A percentile compares a stretch with the other conserved stretches of the same genome.
These are phyloP conservation scores for Phytophthora cactorum DNA, from an alignment of 352 stramenopile genomes.

Conservation along the genomic window DNA sequence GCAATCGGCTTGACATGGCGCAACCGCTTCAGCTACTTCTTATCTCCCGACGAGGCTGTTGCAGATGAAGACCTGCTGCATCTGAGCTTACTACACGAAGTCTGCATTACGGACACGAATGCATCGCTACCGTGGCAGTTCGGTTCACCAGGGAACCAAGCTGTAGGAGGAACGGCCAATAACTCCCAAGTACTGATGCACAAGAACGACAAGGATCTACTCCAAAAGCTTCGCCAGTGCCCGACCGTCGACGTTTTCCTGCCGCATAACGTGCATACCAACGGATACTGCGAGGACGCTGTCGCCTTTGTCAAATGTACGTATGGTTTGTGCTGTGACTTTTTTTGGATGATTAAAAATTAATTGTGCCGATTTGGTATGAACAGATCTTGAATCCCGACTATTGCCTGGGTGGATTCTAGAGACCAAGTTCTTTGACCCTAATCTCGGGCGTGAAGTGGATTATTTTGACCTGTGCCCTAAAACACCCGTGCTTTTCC, in stretches of 20 bases:
- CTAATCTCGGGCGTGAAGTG: constrained; percentile 25
- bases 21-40: constrained; percentile 15
- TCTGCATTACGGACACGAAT: constrained; percentile 32
- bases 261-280: constrained; percentile 29
- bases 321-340: constrained; percentile 8
- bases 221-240: constrained; percentile 50
- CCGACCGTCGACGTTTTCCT: constrained; percentile 58
- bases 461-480: constrained; percentile 70
- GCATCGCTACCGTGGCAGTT: constrained; percentile 41
- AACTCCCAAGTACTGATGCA: constrained; percentile 34
- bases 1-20: constrained; percentile 20
- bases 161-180: constrained; percentile 24
- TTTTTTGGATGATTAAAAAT: background rate
- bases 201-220: constrained; percentile 30
- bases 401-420: constrained; percentile 47
- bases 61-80: constrained; percentile 38
- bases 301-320: constrained; percentile 60
- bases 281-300: constrained; percentile 62
- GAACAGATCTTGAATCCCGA: constrained; percentile 40
- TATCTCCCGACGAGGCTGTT: constrained; percentile 22
- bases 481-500: constrained; percentile 53
- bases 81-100: constrained; percentile 42
- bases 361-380: background rate
- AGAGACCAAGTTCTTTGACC: constrained; percentile 31
- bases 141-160: constrained; percentile 38